phyloP scores from a whole-genome alignment of 331 rosid species.

The Malus hybrid region DNA sequence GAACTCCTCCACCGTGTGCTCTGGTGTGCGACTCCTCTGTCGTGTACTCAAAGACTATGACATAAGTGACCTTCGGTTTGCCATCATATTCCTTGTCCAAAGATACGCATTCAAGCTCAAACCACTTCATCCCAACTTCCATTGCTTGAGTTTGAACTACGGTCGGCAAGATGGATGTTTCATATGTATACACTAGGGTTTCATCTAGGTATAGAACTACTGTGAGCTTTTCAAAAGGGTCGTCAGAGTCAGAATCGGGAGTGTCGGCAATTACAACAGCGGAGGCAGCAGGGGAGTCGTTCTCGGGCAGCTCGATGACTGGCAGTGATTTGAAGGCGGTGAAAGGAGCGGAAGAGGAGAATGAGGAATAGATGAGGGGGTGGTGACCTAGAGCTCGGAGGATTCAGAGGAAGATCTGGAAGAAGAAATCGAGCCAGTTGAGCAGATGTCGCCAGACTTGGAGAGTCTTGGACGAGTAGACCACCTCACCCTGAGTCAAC shows the following conservation, averaged over 20 bases:
- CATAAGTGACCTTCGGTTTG: too few species aligned
- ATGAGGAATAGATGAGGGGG: constrained; percentile 51
- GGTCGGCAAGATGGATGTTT: constrained; percentile 33
- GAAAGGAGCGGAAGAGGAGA: constrained; percentile 21
- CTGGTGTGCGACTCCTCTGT: too few species aligned
- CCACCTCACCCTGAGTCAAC: constrained; percentile 84
- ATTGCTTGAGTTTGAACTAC: constrained; percentile 29
- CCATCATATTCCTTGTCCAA: constrained; percentile 24
- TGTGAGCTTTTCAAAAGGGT: constrained; percentile 46
- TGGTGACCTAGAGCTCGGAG: constrained; percentile 76
- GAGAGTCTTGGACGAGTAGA: constrained; percentile 57
- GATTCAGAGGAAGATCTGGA: constrained; percentile 78
- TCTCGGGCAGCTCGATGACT: constrained; percentile 56
- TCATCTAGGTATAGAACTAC: constrained; percentile 54
- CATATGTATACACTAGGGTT: constrained; percentile 45
- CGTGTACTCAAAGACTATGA: too few species aligned
- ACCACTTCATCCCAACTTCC: constrained; percentile 44
- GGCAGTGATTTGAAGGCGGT: constrained; percentile 72
- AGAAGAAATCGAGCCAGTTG: constrained; percentile 81
- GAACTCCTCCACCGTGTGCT: too few species aligned
- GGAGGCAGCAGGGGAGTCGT: constrained; percentile 36
- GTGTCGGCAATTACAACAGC: constrained; percentile 40
- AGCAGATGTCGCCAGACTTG: constrained; percentile 74
- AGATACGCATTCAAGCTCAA: constrained; percentile 42
- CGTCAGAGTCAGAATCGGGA: constrained; percentile 19